Evolutionary conservation across 2,329 filamentous ascomycete genomes (phyloP).

Genomic region (Spiromastix sp.): DNA sequence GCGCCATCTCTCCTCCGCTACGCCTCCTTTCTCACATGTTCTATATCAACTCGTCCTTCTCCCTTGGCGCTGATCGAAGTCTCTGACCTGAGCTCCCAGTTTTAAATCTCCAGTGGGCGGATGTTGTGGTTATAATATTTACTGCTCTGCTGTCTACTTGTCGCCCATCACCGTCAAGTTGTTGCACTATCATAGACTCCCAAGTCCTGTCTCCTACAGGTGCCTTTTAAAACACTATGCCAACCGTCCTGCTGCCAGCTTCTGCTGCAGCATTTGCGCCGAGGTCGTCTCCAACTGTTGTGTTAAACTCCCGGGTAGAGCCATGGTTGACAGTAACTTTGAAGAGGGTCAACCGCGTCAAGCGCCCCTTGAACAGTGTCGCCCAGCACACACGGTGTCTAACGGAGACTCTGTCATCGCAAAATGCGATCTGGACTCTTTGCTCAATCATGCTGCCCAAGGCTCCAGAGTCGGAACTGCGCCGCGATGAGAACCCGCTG

Average conservation of each 20-base stretch:
- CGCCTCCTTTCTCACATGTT: too few species aligned
- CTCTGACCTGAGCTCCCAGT: slow-evolving; percentile 4
- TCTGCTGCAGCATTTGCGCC: slow-evolving; percentile 95
- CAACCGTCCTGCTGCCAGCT: slow-evolving; percentile 82
- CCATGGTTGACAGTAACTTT: slow-evolving; percentile 94
- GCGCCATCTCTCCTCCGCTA: too few species aligned
- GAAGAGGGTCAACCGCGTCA: slow-evolving; percentile 93
- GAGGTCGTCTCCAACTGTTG: slow-evolving; percentile 86
- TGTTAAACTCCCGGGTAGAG: slow-evolving; percentile 83
- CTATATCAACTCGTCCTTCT: slow-evolving; percentile 1
- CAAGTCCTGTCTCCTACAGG: too few species aligned
- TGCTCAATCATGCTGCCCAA: slow-evolving; percentile 89
- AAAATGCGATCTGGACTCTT: slow-evolving; percentile 88
- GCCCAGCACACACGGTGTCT: slow-evolving; percentile 92
- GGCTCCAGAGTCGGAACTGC: slow-evolving; percentile 73
- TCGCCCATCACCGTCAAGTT: too few species aligned
- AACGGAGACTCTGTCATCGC: slow-evolving; percentile 82
- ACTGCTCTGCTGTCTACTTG: too few species aligned
- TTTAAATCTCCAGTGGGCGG: slow-evolving; percentile 24
- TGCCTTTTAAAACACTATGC: too few species aligned
- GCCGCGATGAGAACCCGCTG: slow-evolving; percentile 69
- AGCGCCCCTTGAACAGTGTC: slow-evolving; percentile 93
- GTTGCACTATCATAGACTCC: slow-evolving; percentile 18
- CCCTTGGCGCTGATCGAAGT: slow-evolving; percentile 1
- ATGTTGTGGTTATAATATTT: slow-evolving; percentile 28